These are phyloP conservation scores for Geranium incanum DNA, from an alignment of 441 rosid genomes.

Conservation along the genomic window DNA sequence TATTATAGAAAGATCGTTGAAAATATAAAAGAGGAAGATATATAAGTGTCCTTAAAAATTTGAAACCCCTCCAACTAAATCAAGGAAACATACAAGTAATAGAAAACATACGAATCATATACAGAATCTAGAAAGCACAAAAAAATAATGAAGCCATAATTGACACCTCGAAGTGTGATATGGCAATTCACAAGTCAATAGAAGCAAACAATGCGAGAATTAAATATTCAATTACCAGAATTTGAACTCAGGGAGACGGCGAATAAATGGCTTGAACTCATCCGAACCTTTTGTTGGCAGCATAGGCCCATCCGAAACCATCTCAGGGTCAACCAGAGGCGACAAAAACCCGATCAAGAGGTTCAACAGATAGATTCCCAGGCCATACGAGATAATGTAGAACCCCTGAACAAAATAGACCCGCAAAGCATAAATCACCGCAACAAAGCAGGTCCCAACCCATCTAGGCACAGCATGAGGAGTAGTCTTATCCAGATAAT, in stretches of 20 bases:
- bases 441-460: slow-evolving; percentile 57
- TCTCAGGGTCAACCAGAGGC: slow-evolving; percentile 82
- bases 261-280: slow-evolving; percentile 90
- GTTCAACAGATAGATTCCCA: slow-evolving; percentile 84
- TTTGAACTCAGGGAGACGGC: slow-evolving; percentile 88
- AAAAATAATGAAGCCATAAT: too few species aligned
- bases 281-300: slow-evolving; percentile 90
- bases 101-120: too few species aligned
- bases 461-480: slow-evolving; percentile 72
- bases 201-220: not conserved
- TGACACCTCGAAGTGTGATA: not conserved
- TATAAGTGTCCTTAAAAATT: too few species aligned
- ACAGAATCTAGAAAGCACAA: too few species aligned
- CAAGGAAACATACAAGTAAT: too few species aligned
- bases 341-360: slow-evolving; percentile 86
- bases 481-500: slow-evolving; percentile 75
- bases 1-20: too few species aligned
- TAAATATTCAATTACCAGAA: slow-evolving; percentile 51
- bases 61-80: too few species aligned
- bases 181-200: not conserved
- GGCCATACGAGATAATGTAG: slow-evolving; percentile 76
- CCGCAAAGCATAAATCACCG: slow-evolving; percentile 50
- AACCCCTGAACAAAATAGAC: slow-evolving; percentile 68
- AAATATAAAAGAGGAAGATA: too few species aligned
- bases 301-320: slow-evolving; percentile 59